Percentiles rank a stretch among this genome's conserved stretches.
Conservation (phyloP, 2,329 filamentous ascomycete species). For the Nothopassalora personata region DNA sequence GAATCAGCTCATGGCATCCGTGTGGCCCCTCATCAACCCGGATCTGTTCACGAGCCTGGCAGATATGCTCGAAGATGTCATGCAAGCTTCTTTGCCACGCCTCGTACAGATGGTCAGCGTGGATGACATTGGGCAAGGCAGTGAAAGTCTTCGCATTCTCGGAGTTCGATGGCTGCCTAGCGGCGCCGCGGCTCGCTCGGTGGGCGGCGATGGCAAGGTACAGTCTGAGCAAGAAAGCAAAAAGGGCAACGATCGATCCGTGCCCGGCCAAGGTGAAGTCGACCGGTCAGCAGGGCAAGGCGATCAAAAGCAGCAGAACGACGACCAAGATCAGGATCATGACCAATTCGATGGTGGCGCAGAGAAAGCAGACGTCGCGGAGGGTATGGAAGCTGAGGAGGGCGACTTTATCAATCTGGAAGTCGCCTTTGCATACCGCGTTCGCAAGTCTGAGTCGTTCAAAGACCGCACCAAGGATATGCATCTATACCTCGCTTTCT, state of each 20-base stretch:
- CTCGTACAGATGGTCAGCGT: slow-evolving; percentile 69
- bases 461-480: slow-evolving; percentile 63
- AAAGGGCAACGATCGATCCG: slow-evolving; percentile 45
- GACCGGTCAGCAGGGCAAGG: slow-evolving; percentile 37
- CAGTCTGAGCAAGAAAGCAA: slow-evolving; percentile 42
- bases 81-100: slow-evolving; percentile 69
- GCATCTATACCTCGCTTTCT: slow-evolving; percentile 67
- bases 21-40: slow-evolving; percentile 72
- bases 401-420: slow-evolving; percentile 75
- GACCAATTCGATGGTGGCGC: slow-evolving; percentile 19
- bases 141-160: slow-evolving; percentile 63
- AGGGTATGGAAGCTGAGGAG: slow-evolving; percentile 70
- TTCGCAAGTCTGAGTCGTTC: slow-evolving; percentile 54
- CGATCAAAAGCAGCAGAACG: slow-evolving; percentile 26
- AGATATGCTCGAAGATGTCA: slow-evolving; percentile 71
- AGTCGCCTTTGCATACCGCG: slow-evolving; percentile 67
- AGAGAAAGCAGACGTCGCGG: slow-evolving; percentile 34
- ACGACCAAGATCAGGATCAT: slow-evolving; percentile 20
- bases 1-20: slow-evolving; percentile 60
- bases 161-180: slow-evolving; percentile 68
- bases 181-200: slow-evolving; percentile 60
- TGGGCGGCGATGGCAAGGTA: slow-evolving; percentile 56
- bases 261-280: slow-evolving; percentile 41
- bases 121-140: slow-evolving; percentile 71
- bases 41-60: slow-evolving; percentile 65